Conservation (phyloP, 192 early-diverging fungal species). For the Linnemannia zychae region DNA sequence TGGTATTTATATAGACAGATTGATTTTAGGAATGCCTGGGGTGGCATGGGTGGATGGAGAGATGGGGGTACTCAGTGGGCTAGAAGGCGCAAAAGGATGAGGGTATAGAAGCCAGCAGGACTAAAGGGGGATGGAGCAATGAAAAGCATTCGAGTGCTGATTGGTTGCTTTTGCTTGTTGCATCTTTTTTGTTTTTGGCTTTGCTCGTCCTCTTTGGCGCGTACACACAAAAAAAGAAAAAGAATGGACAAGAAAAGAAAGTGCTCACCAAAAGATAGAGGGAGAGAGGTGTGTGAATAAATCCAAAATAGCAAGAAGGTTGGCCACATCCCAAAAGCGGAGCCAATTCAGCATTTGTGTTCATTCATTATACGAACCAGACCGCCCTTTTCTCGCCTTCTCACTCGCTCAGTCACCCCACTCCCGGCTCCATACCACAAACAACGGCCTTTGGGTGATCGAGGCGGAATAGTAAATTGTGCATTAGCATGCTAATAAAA, state of each 20-base stretch:
- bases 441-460: no score
- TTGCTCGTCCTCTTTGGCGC: neutral
- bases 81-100: neutral
- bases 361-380: neutral
- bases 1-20: slow-evolving; percentile 20
- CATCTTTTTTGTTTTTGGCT: neutral
- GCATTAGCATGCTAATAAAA: no score
- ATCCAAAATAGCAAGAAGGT: slow-evolving; percentile 11
- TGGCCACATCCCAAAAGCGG: slow-evolving; percentile 2
- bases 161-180: neutral
- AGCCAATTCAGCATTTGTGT: neutral
- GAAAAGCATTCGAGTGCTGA: neutral
- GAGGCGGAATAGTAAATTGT: no score
- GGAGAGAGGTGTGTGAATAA: neutral
- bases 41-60: neutral
- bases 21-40: neutral
- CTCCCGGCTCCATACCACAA: no score
- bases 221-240: neutral
- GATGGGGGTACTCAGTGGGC: neutral
- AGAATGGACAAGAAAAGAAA: no score
- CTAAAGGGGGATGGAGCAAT: neutral
- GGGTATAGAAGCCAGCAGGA: neutral
- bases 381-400: neutral
- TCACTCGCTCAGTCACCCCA: no score
- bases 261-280: neutral